Evolutionary conservation across 345 rosid genomes (phyloP).

Genomic region (Syzygium jambos): DNA sequence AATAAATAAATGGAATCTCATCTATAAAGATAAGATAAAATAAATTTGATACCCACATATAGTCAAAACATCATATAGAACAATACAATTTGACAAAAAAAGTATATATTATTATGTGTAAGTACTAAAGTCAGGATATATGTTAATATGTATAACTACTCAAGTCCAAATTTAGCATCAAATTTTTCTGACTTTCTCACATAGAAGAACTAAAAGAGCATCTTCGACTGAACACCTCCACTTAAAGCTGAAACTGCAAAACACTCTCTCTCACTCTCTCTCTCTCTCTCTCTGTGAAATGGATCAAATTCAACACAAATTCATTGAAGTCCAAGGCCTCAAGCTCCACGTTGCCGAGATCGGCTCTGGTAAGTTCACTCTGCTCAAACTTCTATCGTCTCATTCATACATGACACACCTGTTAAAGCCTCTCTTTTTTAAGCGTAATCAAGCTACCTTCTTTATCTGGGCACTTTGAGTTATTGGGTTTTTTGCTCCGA

Average conservation of each 20-base stretch:
- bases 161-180: background rate
- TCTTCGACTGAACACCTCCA: background rate
- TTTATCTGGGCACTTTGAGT: background rate
- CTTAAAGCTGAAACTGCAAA: background rate
- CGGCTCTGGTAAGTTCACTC: constrained; percentile 19
- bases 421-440: background rate
- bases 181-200: background rate
- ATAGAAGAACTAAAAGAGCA: background rate
- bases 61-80: background rate
- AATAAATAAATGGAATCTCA: background rate
- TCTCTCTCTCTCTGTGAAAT: background rate
- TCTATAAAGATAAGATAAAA: background rate
- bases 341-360: constrained; percentile 38
- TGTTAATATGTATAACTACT: background rate
- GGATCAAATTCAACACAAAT: constrained; percentile 37
- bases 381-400: background rate
- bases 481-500: background rate
- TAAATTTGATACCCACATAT: background rate
- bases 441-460: background rate
- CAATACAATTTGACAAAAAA: background rate
- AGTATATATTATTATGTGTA: background rate
- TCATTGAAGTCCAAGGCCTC: constrained; percentile 16
- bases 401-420: background rate
- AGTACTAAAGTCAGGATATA: background rate
- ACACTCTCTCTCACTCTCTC: background rate